Base-by-base conservation (phyloP, 352 stramenopile genomes). In the Phytophthora multivora region DNA sequence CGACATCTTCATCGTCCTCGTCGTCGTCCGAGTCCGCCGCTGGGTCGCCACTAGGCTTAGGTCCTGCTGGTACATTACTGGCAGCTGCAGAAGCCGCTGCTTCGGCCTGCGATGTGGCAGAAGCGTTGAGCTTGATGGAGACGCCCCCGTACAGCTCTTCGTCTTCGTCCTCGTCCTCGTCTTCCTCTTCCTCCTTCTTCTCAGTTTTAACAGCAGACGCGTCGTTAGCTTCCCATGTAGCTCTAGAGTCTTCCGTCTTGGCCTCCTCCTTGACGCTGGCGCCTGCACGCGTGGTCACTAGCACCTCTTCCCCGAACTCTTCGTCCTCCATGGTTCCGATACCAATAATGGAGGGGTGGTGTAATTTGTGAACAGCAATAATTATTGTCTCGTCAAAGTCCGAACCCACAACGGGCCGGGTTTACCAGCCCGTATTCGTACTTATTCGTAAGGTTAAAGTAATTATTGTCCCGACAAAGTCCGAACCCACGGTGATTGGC, bases 1-100 rank as follows among this genome's bases (percentile, higher is more conserved):
- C 80, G 28, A 96, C 79, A 39, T 91, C 80, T 61, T 95, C 86
- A 30, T 95, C 86, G 30, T 96, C 87, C 8, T 95, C 87, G 12
- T 94, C 85, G 15, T 94, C 85, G 2, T 94, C 82, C 2, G 89
- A 84, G 9, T 81, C 82, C n/a, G 65, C 74, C n/a, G 73, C 71
- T 11, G 60, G 51, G 15, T 71, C 48, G 1, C 48, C 60, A n/a
- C n/a, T 59, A 2, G 16, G 8, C 28, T 72, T 73, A 21, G 10
- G 6, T 3, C 5, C 19, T 36, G 45, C 13, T 49, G 26, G 6
- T 16, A 8, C 42, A 15, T 19, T 66, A 16, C 35, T 38, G 5
- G 49, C 35, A 21, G 42, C 57, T n/a, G 41, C 70, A 5, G 57
- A 54, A 4, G 50, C 54, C 4, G 39, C 60, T 12, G 36, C 64